These are phyloP conservation scores for Ascochyta koolunga DNA, from an alignment of 2,329 filamentous ascomycete genomes.

Conservation along the genomic window DNA sequence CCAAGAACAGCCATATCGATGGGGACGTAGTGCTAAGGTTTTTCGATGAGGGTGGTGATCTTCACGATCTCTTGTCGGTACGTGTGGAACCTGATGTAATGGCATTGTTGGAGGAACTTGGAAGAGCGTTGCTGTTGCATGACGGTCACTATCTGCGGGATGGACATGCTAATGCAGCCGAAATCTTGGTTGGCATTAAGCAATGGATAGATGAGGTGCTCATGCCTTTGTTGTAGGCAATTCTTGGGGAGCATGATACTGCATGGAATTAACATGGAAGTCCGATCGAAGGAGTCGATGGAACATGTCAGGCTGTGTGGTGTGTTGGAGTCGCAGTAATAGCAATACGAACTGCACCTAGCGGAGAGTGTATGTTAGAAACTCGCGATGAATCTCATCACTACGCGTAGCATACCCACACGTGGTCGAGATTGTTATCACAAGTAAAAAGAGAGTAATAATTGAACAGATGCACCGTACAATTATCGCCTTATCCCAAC, in stretches of 20 bases:
- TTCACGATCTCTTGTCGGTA: conserved; percentile 19
- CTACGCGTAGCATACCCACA: no score
- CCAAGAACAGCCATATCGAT: conserved; percentile 48
- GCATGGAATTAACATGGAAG: no score
- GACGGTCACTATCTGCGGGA: conserved; percentile 24
- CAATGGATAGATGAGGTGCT: conserved; percentile 32
- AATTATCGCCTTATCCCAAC: no score
- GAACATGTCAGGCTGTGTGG: no score
- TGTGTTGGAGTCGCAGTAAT: no score
- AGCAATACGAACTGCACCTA: no score
- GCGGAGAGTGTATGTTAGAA: no score
- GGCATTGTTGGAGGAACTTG: conserved; percentile 36
- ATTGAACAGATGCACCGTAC: no score
- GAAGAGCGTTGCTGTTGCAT: conserved; percentile 8
- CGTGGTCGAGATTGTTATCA: no score
- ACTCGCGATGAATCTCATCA: no score
- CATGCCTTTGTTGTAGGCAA: conserved; percentile 28
- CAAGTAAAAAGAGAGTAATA: no score
- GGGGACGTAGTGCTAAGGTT: conserved; percentile 49
- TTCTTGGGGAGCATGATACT: not conserved
- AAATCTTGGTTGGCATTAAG: conserved; percentile 11
- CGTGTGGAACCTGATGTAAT: conserved; percentile 29
- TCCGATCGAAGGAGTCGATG: no score
- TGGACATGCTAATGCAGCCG: not conserved
- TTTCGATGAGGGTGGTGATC: conserved; percentile 31